These are phyloP conservation scores for Lactarius indigo DNA, from an alignment of 768 basidiomycete species.

Conservation along the genomic window DNA sequence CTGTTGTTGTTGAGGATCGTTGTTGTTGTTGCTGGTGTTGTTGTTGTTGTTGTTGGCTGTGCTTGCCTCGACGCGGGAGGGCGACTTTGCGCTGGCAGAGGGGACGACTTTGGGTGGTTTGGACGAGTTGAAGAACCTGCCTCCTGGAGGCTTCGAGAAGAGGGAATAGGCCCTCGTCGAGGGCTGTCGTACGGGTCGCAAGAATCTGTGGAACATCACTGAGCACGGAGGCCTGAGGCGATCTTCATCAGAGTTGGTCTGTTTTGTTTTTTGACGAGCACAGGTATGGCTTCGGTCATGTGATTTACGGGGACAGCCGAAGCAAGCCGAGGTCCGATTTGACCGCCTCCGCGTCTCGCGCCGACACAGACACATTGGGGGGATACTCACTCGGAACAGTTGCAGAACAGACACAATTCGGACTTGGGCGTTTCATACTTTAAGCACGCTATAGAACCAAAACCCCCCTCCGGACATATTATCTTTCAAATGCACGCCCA, in stretches of 20 bases:
- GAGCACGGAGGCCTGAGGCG: neutral
- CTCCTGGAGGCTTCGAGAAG: constrained; percentile 75
- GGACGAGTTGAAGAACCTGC: constrained; percentile 68
- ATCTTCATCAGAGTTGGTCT: neutral
- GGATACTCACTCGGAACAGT: neutral
- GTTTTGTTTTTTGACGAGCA: neutral
- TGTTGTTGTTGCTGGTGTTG: constrained; percentile 8
- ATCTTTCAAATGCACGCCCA: constrained; percentile 1
- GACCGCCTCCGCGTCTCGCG: neutral
- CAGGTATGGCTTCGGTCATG: neutral
- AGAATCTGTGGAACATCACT: constrained; percentile 21
- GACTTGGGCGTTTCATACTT: neutral
- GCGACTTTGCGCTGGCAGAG: constrained; percentile 29
- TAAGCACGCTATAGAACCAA: neutral
- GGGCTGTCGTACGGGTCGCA: constrained; percentile 24
- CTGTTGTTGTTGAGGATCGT: constrained; percentile 18
- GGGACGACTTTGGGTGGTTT: constrained; percentile 56
- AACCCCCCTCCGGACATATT: neutral
- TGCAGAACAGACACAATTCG: neutral
- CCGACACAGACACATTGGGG: neutral
- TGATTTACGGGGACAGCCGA: neutral
- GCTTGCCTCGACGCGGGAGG: constrained; percentile 41
- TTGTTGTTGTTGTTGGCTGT: constrained; percentile 30
- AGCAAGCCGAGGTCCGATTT: no score
- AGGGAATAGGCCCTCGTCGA: constrained; percentile 65